Base-by-base conservation (phyloP, 1,139 yeast genomes). In the Scheffersomyces lignicola region DNA sequence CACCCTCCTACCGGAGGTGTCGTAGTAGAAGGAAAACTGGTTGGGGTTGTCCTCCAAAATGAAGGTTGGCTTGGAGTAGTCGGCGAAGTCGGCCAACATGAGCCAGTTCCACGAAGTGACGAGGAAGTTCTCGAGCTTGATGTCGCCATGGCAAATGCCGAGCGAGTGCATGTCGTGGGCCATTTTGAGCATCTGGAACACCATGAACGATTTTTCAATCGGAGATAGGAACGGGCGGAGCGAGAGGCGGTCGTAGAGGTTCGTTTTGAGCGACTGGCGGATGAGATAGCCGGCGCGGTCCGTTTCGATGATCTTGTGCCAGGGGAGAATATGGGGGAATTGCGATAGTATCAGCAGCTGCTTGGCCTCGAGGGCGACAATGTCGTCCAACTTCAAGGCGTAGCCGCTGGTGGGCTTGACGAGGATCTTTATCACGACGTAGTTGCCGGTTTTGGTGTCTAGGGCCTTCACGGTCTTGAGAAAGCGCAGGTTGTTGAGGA, bases 11-110 rank as follows among this genome's bases (percentile, higher is more conserved):
- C 79, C 88, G 2, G 95, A 85, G 3, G 92, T 85, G 60, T 92
- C 97, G 55, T 89, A 94, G 56, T 82, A 94, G 53, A 90, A 92
- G 1, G 95, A 80, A 51, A 85, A 92, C 46, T 85, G 92, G n/a
- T 92, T 86, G 0, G 97, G 97, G 52, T 94, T 92, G 48, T 89
- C 95, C 46, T 87, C 96, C 0, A 97, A 97, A 18, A 94, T 62
- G 49, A 72, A 82, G 0, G 80, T 81, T 0, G 99, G 99, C 56
- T 94, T 94, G 7, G 52, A 53, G 54, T 77, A 78, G 2, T 80
- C 71, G 3, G 96, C 84, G 62, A 92, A 90, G 59, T 94, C 99
- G 1, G 88, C 67, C 11, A 94, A 54, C 45, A 83, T 64, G 1
- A 82, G 65, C 96, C 97, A 90, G 56, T 88, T 85, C 85, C 96